Percentiles rank a stretch among this genome's conserved stretches.
Conservation (phyloP, 495 filamentous ascomycete genomes). For the Astrothelium subdiscretum region DNA sequence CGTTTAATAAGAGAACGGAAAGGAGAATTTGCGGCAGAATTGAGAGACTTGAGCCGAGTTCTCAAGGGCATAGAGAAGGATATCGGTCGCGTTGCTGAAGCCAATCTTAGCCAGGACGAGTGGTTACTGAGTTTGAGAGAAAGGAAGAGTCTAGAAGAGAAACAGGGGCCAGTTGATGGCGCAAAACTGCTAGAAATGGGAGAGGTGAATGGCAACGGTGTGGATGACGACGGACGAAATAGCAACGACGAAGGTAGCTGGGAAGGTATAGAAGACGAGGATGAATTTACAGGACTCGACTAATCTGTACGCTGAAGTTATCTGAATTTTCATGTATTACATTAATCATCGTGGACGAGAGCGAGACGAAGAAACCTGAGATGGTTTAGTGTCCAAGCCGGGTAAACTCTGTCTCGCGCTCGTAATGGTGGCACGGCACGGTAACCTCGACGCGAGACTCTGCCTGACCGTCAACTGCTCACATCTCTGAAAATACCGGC, state of each 20-base stretch:
- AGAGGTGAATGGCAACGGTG: neutral
- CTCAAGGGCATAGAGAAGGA: slow-evolving; percentile 61
- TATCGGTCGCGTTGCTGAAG: slow-evolving; percentile 55
- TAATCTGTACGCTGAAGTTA: no score
- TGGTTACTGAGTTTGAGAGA: slow-evolving; percentile 48
- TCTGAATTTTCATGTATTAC: neutral
- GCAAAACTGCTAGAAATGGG: neutral
- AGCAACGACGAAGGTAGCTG: neutral
- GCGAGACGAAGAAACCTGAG: no score
- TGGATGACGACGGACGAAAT: neutral
- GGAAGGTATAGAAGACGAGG: neutral
- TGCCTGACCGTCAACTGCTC: neutral
- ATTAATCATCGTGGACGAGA: no score
- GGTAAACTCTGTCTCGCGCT: no score
- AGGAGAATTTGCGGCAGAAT: slow-evolving; percentile 63
- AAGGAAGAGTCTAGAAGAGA: slow-evolving; percentile 9
- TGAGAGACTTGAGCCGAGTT: slow-evolving; percentile 65
- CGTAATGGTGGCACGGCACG: neutral
- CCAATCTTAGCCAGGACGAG: slow-evolving; percentile 75
- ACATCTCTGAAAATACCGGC: neutral
- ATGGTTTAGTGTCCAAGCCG: no score
- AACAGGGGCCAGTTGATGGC: neutral
- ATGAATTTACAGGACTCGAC: no score
- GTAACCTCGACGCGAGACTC: no score
- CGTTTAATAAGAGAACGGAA: slow-evolving; percentile 68